These are phyloP conservation scores for Melaleuca alternifolia DNA, from an alignment of 345 rosid genomes.

Conservation along the genomic window DNA sequence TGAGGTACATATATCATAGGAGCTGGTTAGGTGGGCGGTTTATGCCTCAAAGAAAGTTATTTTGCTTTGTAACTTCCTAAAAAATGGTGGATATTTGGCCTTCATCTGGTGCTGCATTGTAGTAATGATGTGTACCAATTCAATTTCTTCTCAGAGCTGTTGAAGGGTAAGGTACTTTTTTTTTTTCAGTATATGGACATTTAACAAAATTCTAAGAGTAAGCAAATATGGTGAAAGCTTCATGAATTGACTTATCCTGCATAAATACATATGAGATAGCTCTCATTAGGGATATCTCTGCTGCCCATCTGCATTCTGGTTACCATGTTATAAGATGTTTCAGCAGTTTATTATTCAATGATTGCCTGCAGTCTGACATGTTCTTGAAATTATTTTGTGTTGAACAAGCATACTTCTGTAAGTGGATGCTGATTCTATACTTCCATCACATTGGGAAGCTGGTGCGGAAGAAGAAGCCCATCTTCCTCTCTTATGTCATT, in stretches of 20 bases:
- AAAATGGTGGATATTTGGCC: conserved; percentile 98
- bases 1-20: conserved; percentile 95
- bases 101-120: conserved; percentile 92
- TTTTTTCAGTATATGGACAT: background rate
- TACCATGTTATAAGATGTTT: background rate
- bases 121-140: conserved; percentile 98
- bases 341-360: background rate
- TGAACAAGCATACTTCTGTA: background rate
- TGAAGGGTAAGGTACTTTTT: conserved; percentile 56
- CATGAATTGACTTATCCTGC: background rate
- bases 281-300: background rate
- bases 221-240: background rate
- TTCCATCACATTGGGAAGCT: background rate
- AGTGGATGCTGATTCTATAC: background rate
- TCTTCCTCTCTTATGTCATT: background rate
- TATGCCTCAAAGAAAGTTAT: conserved; percentile 98
- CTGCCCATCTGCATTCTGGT: background rate
- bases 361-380: background rate
- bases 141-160: conserved; percentile 77
- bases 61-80: conserved; percentile 93
- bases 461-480: too few relatives aligned
- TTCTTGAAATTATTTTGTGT: background rate
- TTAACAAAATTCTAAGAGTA: background rate
- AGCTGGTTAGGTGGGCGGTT: conserved; percentile 99
- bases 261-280: background rate